These are phyloP conservation scores for Xylaria sp. DNA, from an alignment of 2,329 filamentous ascomycete genomes.

Conservation along the genomic window DNA sequence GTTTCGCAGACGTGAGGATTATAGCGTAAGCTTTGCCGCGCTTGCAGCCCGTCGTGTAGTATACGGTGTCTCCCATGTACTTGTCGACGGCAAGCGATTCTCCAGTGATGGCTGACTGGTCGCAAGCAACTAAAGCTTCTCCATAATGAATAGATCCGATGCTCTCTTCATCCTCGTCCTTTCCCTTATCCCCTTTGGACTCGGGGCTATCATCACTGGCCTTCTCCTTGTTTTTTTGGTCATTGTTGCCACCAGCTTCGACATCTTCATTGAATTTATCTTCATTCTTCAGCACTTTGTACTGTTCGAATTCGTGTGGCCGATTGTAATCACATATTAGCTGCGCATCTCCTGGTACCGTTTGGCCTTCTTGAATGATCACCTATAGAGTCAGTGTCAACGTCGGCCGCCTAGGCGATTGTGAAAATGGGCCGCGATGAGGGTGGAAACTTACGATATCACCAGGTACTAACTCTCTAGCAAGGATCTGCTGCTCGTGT, in stretches of 20 bases:
- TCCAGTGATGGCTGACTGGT: slow-evolving; percentile 84
- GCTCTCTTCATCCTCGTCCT: slow-evolving; percentile 66
- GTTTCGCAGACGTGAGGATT: slow-evolving; percentile 72
- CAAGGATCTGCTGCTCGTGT: slow-evolving; percentile 74
- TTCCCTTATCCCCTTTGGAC: slow-evolving; percentile 66
- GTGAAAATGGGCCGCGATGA: background rate
- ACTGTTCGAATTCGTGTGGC: slow-evolving; percentile 63
- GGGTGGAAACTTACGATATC: slow-evolving; percentile 72
- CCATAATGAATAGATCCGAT: slow-evolving; percentile 67
- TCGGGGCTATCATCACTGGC: slow-evolving; percentile 61
- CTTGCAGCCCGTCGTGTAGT: slow-evolving; percentile 86
- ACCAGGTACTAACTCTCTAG: slow-evolving; percentile 79
- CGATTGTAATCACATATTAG: slow-evolving; percentile 79
- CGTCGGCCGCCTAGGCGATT: background rate
- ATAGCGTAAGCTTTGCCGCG: slow-evolving; percentile 80
- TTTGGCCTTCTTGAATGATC: slow-evolving; percentile 77
- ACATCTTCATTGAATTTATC: slow-evolving; percentile 45
- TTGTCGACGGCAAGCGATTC: slow-evolving; percentile 83
- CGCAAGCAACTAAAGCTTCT: slow-evolving; percentile 74
- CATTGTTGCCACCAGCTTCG: slow-evolving; percentile 30
- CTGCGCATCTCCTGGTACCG: slow-evolving; percentile 75
- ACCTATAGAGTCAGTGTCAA: slow-evolving; percentile 57
- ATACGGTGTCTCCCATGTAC: slow-evolving; percentile 80
- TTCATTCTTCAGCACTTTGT: slow-evolving; percentile 49
- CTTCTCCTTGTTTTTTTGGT: slow-evolving; percentile 49